Conservation (phyloP, 768 basidiomycete species). For the Xerocomus brunneocitrinus region DNA sequence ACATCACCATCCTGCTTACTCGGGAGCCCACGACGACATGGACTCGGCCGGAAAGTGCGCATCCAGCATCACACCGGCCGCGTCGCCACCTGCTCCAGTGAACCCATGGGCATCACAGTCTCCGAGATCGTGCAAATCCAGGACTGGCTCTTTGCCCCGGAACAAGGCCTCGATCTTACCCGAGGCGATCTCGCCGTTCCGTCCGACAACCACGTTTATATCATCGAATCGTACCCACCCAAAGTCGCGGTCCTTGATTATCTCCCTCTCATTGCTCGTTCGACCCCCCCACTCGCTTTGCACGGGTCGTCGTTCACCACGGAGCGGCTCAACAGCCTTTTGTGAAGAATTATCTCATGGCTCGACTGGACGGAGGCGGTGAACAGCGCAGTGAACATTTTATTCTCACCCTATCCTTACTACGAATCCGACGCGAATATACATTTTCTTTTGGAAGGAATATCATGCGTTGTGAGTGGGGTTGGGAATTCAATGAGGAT, state of each 20-base stretch:
- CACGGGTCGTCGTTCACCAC: constrained; percentile 48
- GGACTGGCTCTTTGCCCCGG: constrained; percentile 42
- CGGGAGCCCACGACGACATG: not conserved
- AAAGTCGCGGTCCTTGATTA: constrained; percentile 47
- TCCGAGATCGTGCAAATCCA: constrained; percentile 41
- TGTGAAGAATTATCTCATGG: constrained; percentile 52
- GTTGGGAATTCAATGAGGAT: not conserved
- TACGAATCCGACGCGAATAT: too few species aligned
- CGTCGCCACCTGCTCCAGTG: constrained; percentile 37
- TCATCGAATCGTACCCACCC: constrained; percentile 47
- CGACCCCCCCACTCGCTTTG: constrained; percentile 35
- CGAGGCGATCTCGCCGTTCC: constrained; percentile 24
- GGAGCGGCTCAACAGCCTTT: constrained; percentile 38
- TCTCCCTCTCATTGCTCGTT: constrained; percentile 31
- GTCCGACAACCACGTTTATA: constrained; percentile 48
- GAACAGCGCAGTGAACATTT: too few species aligned
- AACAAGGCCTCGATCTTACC: constrained; percentile 48
- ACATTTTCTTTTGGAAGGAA: too few species aligned
- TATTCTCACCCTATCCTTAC: too few species aligned
- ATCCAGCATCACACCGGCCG: constrained; percentile 28
- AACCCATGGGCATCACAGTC: constrained; percentile 52
- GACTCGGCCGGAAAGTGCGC: constrained; percentile 32
- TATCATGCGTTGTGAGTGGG: constrained; percentile 4
- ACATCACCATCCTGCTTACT: not conserved
- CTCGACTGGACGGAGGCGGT: too few species aligned